A percentile compares a stretch with the other conserved stretches of the same genome.
Evolutionary conservation across 208 protist species (phyloP).

Genomic region (Leishmania braziliensis): DNA sequence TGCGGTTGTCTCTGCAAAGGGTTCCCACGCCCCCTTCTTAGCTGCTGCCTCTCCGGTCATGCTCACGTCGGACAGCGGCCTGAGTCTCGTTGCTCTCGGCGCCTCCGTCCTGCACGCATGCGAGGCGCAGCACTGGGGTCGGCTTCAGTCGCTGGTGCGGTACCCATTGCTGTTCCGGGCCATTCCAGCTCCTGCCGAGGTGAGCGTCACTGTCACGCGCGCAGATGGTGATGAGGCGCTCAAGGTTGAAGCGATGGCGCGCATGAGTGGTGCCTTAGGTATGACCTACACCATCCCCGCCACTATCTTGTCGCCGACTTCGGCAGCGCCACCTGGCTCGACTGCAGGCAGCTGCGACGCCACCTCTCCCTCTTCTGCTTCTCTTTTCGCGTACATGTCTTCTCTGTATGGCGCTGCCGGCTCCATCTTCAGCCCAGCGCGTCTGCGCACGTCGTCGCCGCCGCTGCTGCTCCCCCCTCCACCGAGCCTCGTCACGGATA

Average conservation of each 20-base stretch:
- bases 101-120: conserved; percentile 19
- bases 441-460: conserved; percentile 28
- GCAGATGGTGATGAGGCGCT: conserved; percentile 12
- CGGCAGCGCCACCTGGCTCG: background rate
- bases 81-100: conserved; percentile 23
- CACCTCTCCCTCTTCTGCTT: background rate
- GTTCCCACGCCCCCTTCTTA: background rate
- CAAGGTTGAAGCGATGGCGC: conserved; percentile 15
- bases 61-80: conserved; percentile 3
- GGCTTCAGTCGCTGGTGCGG: conserved; percentile 19
- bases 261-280: conserved; percentile 10
- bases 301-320: background rate
- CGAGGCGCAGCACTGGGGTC: conserved; percentile 28
- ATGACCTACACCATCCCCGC: conserved; percentile 1
- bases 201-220: background rate
- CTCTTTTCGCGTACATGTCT: background rate
- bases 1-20: background rate
- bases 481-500: conserved; percentile 47
- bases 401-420: background rate
- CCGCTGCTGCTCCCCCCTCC: conserved; percentile 44
- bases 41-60: background rate
- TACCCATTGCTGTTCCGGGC: conserved; percentile 31
- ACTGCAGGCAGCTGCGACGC: background rate
- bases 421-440: conserved; percentile 8
- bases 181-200: background rate